A percentile compares a stretch with the other conserved stretches of the same genome.
phyloP scores from a whole-genome alignment of 257 asterid species.

The Solanum megistacrolobum region DNA sequence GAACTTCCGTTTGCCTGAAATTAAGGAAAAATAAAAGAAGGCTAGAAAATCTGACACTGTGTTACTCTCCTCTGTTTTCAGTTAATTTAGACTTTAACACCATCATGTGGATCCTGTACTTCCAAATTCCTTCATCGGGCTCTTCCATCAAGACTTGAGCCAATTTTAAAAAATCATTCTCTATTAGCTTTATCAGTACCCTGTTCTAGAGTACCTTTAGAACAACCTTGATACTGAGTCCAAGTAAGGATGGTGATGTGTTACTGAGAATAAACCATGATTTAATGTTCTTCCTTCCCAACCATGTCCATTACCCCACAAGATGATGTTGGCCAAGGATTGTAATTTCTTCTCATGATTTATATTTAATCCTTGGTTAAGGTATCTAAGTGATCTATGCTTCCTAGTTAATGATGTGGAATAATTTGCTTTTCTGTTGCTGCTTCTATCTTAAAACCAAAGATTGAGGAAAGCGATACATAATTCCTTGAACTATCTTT shows the following conservation, averaged over 20 bases:
- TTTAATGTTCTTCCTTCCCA: background rate
- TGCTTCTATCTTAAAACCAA: background rate
- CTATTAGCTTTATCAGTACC: background rate
- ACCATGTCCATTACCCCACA: background rate
- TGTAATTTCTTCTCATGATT: background rate
- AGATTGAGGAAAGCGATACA: background rate
- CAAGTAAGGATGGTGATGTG: background rate
- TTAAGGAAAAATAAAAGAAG: background rate
- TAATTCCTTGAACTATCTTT: background rate
- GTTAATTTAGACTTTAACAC: background rate
- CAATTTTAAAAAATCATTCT: background rate
- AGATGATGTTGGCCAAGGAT: background rate
- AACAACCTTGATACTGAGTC: background rate
- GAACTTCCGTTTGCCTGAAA: background rate
- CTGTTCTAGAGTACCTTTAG: background rate
- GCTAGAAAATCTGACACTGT: background rate
- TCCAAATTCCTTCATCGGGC: background rate
- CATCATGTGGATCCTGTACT: background rate
- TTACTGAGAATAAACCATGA: background rate
- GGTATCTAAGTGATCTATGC: background rate
- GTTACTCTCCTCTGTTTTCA: background rate
- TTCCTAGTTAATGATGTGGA: background rate
- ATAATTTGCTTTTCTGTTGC: background rate
- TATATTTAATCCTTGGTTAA: background rate
- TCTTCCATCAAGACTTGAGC: background rate